These are phyloP conservation scores for Beauveria australis DNA, from an alignment of 2,329 filamentous ascomycete species.

Conservation along the genomic window DNA sequence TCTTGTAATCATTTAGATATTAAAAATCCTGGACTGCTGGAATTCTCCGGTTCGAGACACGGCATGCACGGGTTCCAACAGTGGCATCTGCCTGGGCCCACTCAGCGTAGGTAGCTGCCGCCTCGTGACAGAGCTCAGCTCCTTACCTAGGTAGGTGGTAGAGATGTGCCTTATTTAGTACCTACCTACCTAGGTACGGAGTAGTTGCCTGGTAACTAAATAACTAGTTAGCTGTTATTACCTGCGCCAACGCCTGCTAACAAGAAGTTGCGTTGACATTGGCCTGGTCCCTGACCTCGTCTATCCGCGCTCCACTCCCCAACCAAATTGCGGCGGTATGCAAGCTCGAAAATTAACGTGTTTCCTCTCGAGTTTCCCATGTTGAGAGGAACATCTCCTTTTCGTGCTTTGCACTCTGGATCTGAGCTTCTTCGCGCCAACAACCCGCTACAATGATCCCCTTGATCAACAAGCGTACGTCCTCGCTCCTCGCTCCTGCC, in stretches of 20 bases:
- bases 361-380: background rate
- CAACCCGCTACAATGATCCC: background rate
- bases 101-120: background rate
- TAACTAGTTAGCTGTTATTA: background rate
- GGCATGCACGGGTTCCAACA: background rate
- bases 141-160: background rate
- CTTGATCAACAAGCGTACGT: slow-evolving; percentile 8
- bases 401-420: too few species aligned
- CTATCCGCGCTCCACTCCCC: slow-evolving; percentile 1
- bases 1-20: too few species aligned
- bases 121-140: background rate
- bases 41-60: background rate
- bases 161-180: background rate
- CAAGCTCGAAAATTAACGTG: background rate
- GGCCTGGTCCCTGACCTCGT: background rate
- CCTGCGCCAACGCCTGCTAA: background rate
- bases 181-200: too few species aligned
- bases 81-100: slow-evolving; percentile 9
- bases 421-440: background rate
- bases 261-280: background rate
- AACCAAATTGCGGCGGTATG: background rate
- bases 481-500: background rate
- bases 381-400: too few species aligned
- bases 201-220: too few species aligned
- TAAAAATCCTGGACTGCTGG: background rate